phyloP scores from a whole-genome alignment of 352 stramenopile species.

The Phytophthora tubulina region DNA sequence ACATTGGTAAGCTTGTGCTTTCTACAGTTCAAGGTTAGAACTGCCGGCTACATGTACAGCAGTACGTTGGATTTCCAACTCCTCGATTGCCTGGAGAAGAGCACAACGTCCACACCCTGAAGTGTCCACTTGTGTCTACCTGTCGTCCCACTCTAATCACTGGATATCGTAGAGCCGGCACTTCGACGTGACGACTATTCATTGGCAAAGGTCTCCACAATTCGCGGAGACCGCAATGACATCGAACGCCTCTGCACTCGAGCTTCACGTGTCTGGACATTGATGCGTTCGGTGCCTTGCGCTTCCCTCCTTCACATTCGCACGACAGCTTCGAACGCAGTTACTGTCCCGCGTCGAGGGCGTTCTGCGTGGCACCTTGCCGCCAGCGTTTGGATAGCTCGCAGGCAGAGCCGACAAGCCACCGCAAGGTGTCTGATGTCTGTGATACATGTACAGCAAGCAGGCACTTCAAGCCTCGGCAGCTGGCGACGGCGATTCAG shows the following conservation, averaged over 20 bases:
- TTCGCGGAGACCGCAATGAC: not conserved
- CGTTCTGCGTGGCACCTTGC: not conserved
- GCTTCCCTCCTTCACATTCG: conserved; percentile 14
- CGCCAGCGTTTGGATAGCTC: conserved; percentile 3
- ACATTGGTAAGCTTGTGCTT: too few species aligned
- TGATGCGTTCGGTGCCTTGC: conserved; percentile 1
- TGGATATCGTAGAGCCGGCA: conserved; percentile 15
- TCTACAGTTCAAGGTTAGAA: too few species aligned
- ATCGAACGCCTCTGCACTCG: not conserved
- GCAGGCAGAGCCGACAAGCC: not conserved
- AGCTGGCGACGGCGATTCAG: conserved; percentile 22
- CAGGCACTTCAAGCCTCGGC: conserved; percentile 3
- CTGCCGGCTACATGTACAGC: not conserved
- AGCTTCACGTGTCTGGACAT: conserved; percentile 1
- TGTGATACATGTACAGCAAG: conserved; percentile 13
- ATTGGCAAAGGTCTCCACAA: not conserved
- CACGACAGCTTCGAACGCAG: conserved; percentile 10
- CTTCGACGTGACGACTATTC: conserved; percentile 17
- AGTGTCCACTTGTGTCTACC: conserved; percentile 10
- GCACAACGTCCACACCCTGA: not conserved
- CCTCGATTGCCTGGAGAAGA: too few species aligned
- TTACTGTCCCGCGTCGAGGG: conserved; percentile 20
- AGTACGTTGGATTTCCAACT: too few species aligned
- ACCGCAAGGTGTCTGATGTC: not conserved
- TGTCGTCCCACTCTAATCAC: conserved; percentile 20